phyloP scores from a whole-genome alignment of 2,329 filamentous ascomycete species.

The Colletotrichum orbiculare region DNA sequence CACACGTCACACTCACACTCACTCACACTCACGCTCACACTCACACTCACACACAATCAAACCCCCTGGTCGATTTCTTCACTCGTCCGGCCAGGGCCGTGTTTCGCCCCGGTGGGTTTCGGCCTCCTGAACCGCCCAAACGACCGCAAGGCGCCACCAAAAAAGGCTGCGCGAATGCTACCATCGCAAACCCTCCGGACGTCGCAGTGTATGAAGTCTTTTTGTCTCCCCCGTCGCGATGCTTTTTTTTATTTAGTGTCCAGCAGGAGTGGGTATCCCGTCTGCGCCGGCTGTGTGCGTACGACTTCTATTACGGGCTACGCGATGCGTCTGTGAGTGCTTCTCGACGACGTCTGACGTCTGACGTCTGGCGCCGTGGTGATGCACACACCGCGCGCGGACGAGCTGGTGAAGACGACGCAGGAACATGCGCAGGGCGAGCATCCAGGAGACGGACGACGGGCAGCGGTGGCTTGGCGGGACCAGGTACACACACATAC shows the following conservation, averaged over 20 bases:
- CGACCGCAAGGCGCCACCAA: no score
- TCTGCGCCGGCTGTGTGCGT: background rate
- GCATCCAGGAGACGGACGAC: conserved; percentile 9
- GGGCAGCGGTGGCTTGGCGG: conserved; percentile 22
- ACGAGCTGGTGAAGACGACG: no score
- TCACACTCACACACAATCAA: background rate
- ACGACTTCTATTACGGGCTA: conserved; percentile 2
- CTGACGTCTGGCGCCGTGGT: no score
- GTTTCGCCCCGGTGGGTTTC: conserved; percentile 31
- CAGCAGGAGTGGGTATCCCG: conserved; percentile 16
- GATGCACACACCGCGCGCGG: no score
- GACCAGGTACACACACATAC: conserved; percentile 11
- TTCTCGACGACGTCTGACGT: background rate
- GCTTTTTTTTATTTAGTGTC: conserved; percentile 15
- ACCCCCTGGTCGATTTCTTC: conserved; percentile 7
- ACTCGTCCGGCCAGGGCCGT: conserved; percentile 31
- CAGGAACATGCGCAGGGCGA: no score
- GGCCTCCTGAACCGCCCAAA: conserved; percentile 19
- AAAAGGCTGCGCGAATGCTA: no score
- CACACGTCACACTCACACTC: no score
- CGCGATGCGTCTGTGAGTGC: background rate
- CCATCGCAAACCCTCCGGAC: no score
- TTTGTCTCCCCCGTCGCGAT: no score
- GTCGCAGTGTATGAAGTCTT: no score
- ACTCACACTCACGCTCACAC: no score